Conservation (phyloP, 768 basidiomycete species). For the Dacryopinax spathularia region DNA sequence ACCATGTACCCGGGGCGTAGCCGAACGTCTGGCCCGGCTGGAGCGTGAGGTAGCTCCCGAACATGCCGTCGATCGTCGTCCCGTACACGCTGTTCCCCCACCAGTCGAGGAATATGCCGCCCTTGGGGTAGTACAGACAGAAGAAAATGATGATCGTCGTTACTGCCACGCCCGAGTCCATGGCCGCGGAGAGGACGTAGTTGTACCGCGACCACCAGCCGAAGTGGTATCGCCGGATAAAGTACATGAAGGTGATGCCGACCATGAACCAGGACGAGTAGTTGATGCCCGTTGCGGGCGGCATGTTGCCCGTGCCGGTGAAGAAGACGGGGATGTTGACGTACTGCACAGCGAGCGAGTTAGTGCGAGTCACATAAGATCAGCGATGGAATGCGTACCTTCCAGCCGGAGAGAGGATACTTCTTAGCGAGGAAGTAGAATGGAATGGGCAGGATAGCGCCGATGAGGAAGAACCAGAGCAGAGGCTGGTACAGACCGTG, state of each 20-base stretch:
- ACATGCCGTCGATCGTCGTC: slow-evolving; percentile 12
- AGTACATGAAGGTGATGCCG: slow-evolving; percentile 17
- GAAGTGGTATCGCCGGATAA: slow-evolving; percentile 29
- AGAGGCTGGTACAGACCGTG: slow-evolving; percentile 22
- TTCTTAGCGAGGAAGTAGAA: slow-evolving; percentile 17
- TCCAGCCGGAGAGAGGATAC: slow-evolving; percentile 17
- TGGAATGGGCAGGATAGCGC: slow-evolving; percentile 21
- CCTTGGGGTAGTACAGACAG: slow-evolving; percentile 45
- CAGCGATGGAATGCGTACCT: not conserved
- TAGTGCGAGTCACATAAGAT: not conserved
- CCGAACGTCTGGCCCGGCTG: not conserved
- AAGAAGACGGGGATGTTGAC: slow-evolving; percentile 15
- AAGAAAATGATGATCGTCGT: slow-evolving; percentile 49
- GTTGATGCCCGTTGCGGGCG: slow-evolving; percentile 1
- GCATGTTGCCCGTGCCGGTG: slow-evolving; percentile 11
- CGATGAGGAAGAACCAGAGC: slow-evolving; percentile 21
- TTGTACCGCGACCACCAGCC: slow-evolving; percentile 41
- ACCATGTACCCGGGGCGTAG: not conserved
- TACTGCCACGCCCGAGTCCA: slow-evolving; percentile 57
- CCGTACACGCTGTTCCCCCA: slow-evolving; percentile 47
- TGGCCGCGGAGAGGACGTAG: slow-evolving; percentile 54
- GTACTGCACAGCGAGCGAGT: slow-evolving; percentile 3
- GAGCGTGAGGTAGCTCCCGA: not conserved
- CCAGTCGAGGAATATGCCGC: slow-evolving; percentile 50
- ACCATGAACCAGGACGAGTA: slow-evolving; percentile 1